Evolutionary conservation across 305 asterid species (phyloP).

Genomic region (Fraxinus sp.): DNA sequence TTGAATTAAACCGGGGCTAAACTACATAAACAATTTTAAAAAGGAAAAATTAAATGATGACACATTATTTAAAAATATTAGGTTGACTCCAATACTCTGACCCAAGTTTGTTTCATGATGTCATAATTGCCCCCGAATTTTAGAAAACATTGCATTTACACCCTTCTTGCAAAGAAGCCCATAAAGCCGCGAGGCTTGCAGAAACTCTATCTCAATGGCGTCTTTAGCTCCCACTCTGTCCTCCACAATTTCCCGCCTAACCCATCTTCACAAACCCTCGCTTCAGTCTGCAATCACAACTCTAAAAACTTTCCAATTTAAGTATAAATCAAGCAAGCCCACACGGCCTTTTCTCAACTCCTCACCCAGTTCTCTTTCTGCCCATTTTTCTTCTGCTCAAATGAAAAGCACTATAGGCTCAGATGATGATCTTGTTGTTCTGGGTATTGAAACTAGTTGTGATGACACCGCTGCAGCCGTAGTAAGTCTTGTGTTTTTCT

Average conservation of each 20-base stretch:
- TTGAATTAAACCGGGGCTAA: neutral
- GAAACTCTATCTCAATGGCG: slow-evolving; percentile 38
- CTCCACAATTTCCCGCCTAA: slow-evolving; percentile 57
- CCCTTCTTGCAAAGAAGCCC: slow-evolving; percentile 4
- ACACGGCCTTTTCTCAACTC: slow-evolving; percentile 17
- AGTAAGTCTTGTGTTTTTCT: slow-evolving; percentile 41
- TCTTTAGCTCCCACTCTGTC: slow-evolving; percentile 44
- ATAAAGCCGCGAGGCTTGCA: slow-evolving; percentile 9
- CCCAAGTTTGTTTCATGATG: slow-evolving; percentile 11
- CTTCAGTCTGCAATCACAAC: slow-evolving; percentile 28
- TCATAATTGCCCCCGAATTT: neutral
- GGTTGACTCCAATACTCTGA: neutral
- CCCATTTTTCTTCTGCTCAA: slow-evolving; percentile 34
- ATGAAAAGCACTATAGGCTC: slow-evolving; percentile 15
- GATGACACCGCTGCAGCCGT: slow-evolving; percentile 99
- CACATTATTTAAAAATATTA: neutral
- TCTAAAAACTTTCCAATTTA: slow-evolving; percentile 21
- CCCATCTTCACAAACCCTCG: slow-evolving; percentile 36
- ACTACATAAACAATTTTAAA: neutral
- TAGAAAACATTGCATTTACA: slow-evolving; percentile 17
- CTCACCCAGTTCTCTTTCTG: slow-evolving; percentile 25
- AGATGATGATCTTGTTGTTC: slow-evolving; percentile 54
- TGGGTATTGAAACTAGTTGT: slow-evolving; percentile 93
- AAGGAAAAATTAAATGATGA: neutral
- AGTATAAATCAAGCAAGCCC: slow-evolving; percentile 23